Evolutionary conservation across 2,329 filamentous ascomycete species (phyloP).

Genomic region (Colletotrichum kahawae): DNA sequence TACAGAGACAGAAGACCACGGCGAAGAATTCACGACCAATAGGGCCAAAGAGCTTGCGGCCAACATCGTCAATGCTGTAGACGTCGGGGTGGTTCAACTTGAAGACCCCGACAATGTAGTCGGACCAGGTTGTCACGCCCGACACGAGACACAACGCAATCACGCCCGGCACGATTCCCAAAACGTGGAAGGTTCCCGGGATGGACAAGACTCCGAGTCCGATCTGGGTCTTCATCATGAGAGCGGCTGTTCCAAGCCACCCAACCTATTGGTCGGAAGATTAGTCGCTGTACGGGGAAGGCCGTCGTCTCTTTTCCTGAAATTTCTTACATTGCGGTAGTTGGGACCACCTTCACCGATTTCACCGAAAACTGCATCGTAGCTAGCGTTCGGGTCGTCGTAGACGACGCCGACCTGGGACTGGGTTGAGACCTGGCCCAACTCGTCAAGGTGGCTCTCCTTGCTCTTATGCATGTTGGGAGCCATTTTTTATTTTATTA

Average conservation of each 20-base stretch:
- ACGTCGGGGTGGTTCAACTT: constrained; percentile 54
- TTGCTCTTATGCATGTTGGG: background rate
- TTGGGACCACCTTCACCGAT: constrained; percentile 33
- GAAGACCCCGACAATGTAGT: constrained; percentile 54
- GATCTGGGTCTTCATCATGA: constrained; percentile 52
- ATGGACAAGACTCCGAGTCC: constrained; percentile 55
- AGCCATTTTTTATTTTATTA: background rate
- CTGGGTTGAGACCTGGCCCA: background rate
- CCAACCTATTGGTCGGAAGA: constrained; percentile 34
- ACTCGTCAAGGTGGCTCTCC: constrained; percentile 2
- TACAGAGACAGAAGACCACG: constrained; percentile 38
- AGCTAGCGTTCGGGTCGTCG: constrained; percentile 1
- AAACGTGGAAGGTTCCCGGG: constrained; percentile 45
- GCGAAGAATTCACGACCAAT: constrained; percentile 48
- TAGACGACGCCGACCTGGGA: constrained; percentile 11
- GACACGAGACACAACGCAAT: constrained; percentile 45
- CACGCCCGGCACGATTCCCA: constrained; percentile 54
- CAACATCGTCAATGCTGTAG: constrained; percentile 58
- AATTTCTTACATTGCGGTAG: constrained; percentile 31
- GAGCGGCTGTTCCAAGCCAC: constrained; percentile 45
- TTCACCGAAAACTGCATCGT: constrained; percentile 36
- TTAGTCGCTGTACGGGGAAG: background rate
- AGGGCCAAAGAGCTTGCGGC: constrained; percentile 51
- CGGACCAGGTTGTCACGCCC: constrained; percentile 52
- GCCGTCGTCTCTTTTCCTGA: background rate